phyloP scores from a whole-genome alignment of 108 stramenopile genomes.

The Nitzschia sp. region DNA sequence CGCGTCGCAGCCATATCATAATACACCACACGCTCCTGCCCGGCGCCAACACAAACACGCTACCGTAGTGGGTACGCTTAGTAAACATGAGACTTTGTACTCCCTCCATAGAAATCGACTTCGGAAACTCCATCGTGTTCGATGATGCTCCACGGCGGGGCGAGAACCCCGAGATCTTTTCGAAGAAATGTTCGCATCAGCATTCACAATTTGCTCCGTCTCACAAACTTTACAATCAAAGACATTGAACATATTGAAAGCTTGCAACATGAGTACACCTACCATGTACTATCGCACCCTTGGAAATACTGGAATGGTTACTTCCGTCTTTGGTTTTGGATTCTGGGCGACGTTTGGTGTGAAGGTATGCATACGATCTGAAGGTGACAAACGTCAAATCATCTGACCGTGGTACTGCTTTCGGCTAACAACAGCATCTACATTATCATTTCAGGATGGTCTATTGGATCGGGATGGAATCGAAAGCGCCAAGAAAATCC shows the following conservation, averaged over 20 bases:
- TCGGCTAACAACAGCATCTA: too few relatives aligned
- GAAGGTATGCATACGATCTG: conserved; percentile 19
- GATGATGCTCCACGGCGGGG: not conserved
- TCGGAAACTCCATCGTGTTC: not conserved
- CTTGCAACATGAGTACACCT: not conserved
- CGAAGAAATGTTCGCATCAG: not conserved
- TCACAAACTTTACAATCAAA: not conserved
- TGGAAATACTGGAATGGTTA: conserved; percentile 25
- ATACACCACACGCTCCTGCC: too few relatives aligned
- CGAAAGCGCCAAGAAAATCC: conserved; percentile 34
- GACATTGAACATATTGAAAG: not conserved
- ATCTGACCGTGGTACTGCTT: too few relatives aligned
- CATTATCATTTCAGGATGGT: not conserved
- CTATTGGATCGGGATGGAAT: conserved; percentile 42
- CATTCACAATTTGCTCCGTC: too few relatives aligned
- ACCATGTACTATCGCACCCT: conserved; percentile 21
- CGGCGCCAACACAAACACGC: too few relatives aligned
- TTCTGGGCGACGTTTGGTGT: conserved; percentile 53
- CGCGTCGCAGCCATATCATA: too few relatives aligned
- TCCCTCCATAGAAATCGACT: too few relatives aligned
- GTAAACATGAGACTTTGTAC: too few relatives aligned
- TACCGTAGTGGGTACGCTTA: too few relatives aligned
- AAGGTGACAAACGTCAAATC: too few relatives aligned
- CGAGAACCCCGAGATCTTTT: not conserved
- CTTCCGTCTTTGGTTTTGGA: conserved; percentile 36